These are phyloP conservation scores for Penicillium parvum DNA, from an alignment of 495 filamentous ascomycete species.

Conservation along the genomic window DNA sequence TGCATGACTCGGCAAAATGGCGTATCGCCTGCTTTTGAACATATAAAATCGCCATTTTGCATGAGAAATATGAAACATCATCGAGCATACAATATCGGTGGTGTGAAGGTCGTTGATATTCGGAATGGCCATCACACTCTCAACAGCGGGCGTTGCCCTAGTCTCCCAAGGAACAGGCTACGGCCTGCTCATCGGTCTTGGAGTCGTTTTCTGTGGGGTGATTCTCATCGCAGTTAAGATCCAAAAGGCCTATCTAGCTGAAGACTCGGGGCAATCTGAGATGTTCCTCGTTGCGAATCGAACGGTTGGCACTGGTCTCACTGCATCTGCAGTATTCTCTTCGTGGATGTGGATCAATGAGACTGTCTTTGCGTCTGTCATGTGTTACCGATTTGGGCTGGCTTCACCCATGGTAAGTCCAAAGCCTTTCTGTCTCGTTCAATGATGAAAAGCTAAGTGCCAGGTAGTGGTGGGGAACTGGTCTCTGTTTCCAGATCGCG, in stretches of 20 bases:
- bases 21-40: too few species aligned
- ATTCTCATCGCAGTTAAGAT: slow-evolving; percentile 39
- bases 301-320: slow-evolving; percentile 43
- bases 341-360: slow-evolving; percentile 50
- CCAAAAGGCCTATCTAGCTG: slow-evolving; percentile 38
- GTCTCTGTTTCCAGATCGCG: slow-evolving; percentile 38
- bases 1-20: too few species aligned
- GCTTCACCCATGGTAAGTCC: slow-evolving; percentile 32
- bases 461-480: slow-evolving; percentile 37
- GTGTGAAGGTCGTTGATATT: too few species aligned
- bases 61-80: too few species aligned
- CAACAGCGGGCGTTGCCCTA: too few species aligned
- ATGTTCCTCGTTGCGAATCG: slow-evolving; percentile 54
- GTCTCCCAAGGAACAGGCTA: slow-evolving; percentile 41
- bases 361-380: slow-evolving; percentile 35
- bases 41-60: too few species aligned
- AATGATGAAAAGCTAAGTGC: slow-evolving; percentile 10
- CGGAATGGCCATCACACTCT: too few species aligned
- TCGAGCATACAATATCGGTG: too few species aligned
- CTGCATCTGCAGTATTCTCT: slow-evolving; percentile 47
- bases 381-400: slow-evolving; percentile 37
- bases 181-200: slow-evolving; percentile 41
- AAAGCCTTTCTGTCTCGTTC: neutral
- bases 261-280: slow-evolving; percentile 45
- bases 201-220: slow-evolving; percentile 39